These are phyloP conservation scores for Inonotus obliquus DNA, from an alignment of 1,284 basidiomycete species.

Conservation along the genomic window DNA sequence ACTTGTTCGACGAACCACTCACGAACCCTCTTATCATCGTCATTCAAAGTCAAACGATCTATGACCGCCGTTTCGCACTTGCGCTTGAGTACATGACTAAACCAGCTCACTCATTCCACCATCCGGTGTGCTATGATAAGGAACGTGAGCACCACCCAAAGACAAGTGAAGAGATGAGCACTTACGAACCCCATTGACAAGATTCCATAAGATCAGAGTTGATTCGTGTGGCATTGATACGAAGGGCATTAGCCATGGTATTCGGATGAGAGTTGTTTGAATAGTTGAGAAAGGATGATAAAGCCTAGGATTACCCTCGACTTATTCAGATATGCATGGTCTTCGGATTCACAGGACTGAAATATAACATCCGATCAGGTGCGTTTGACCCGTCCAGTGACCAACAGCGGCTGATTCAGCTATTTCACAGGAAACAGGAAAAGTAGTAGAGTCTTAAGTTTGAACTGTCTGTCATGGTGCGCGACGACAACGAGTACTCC, in stretches of 20 bases:
- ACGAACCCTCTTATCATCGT: conserved; percentile 22
- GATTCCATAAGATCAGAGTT: conserved; percentile 14
- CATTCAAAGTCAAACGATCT: conserved; percentile 21
- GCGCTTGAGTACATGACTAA: background rate
- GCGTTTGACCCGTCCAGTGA: too few species aligned
- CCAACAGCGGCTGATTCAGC: too few species aligned
- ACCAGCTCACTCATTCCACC: conserved; percentile 16
- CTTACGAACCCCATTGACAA: conserved; percentile 19
- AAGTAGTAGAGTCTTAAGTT: too few species aligned
- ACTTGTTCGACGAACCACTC: conserved; percentile 23
- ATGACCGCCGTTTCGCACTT: background rate
- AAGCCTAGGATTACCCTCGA: too few species aligned
- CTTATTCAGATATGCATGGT: too few species aligned
- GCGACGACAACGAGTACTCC: too few species aligned
- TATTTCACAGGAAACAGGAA: too few species aligned
- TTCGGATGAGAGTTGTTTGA: background rate
- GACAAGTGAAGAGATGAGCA: background rate
- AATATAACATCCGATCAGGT: too few species aligned
- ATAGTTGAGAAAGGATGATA: too few species aligned
- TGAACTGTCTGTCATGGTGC: too few species aligned
- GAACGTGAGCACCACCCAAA: background rate
- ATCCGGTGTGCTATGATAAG: conserved; percentile 9
- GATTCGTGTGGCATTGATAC: conserved; percentile 13
- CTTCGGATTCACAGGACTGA: too few species aligned
- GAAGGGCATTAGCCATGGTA: conserved; percentile 5